Evolutionary conservation across 208 protist genomes (phyloP), one percentile per base, ranked within the genome.

Genomic region (Lotmaria passim): DNA sequence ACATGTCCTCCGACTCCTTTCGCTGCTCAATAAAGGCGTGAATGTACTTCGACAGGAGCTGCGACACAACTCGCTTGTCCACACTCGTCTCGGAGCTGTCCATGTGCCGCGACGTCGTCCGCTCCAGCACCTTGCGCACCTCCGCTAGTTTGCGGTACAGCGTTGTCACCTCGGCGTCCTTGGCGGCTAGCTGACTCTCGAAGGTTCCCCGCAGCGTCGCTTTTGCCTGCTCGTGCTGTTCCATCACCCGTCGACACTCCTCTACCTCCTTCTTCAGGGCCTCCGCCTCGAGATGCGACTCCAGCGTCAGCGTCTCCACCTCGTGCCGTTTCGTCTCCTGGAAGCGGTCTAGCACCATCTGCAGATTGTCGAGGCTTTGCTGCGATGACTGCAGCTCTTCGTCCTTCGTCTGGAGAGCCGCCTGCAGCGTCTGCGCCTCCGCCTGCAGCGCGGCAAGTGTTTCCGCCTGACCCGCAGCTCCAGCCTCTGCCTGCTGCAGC

Each of bases 1-100:
- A 71, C 66, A 96, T 91, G 48, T 94, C 91, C 56, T 82, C 75
- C 24, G 83, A 71, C 71, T 92, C 87, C 26, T 61, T 79, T 6
- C 52, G 55, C 64, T 83, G 76, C 7, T 24, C 79, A 19, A 90
- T 69, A 56, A 91, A 83, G 46, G 83, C 79, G 66, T 96, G 91
- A 39, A 96, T 88, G 63, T 83, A 96, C 73, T 94, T 94, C n/a
- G 90, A 76, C 6, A 92, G 74, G 0, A 96, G 57, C 67, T 96
- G 83, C 68, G 88, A 88, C 36, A 93, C 78, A 19, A 94, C 86
- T 21, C 82, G 70, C 75, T 96, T 96, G 73, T 96, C 91, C 44
- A 96, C 85, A 31, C 77, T 81, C 2, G 43, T 84, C 30, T 89
- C 82, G n/a, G 64, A 38, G 48, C 64, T 43, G 15, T 81, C 85